These are phyloP conservation scores for Hyaloscypha bicolor DNA, from an alignment of 495 filamentous ascomycete species.

Conservation along the genomic window DNA sequence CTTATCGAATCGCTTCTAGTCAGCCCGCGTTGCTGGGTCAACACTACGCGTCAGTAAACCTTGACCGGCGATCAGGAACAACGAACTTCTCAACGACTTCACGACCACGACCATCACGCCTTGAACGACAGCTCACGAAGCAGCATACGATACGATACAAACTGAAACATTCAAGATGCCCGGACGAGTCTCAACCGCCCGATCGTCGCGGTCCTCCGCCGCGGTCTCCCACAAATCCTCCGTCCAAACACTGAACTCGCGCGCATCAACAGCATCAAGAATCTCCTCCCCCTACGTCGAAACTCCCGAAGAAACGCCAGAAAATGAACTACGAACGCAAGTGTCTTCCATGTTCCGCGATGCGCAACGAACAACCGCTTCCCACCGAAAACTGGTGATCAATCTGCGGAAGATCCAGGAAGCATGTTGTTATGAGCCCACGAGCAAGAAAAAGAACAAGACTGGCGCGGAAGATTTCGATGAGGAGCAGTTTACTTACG, in stretches of 20 bases:
- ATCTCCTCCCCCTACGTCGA: constrained; percentile 57
- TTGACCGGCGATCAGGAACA: not conserved
- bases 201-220: constrained; percentile 52
- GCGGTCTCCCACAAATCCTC: constrained; percentile 61
- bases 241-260: constrained; percentile 50
- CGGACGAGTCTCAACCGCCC: constrained; percentile 52
- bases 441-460: constrained; percentile 50
- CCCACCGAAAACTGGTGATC: constrained; percentile 85
- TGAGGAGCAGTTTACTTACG: constrained; percentile 84
- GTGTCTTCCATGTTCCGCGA: constrained; percentile 82
- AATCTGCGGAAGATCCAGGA: constrained; percentile 88
- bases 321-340: constrained; percentile 71
- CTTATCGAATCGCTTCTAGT: too few relatives aligned
- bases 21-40: not conserved
- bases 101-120: constrained; percentile 2
- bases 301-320: constrained; percentile 71
- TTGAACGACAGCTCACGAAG: not conserved
- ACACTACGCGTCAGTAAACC: not conserved
- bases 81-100: not conserved
- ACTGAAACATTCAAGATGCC: constrained; percentile 53
- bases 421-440: constrained; percentile 77
- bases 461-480: constrained; percentile 60
- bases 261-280: constrained; percentile 47
- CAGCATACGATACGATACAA: not conserved
- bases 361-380: constrained; percentile 83